phyloP scores from a whole-genome alignment of 176 grass and related monocot genomes.

The Oryza brachyantha region DNA sequence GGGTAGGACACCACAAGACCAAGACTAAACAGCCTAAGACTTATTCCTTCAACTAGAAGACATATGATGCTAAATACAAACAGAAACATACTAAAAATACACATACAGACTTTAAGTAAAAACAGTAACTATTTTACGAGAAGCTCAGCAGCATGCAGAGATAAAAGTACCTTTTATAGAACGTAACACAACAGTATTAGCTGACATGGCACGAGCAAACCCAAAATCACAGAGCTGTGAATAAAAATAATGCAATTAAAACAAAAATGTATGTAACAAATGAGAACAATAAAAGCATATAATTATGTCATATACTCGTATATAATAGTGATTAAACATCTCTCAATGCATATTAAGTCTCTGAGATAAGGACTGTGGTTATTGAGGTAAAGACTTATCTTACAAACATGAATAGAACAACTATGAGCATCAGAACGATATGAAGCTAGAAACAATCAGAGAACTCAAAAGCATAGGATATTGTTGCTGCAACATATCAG shows the following conservation, averaged over 20 bases:
- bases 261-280: slow-evolving; percentile 21
- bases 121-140: background rate
- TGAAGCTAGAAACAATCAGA: background rate
- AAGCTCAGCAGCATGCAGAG: background rate
- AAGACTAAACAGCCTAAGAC: too few relatives aligned
- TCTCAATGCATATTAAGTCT: background rate
- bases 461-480: background rate
- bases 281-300: slow-evolving; percentile 11
- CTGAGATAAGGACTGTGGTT: background rate
- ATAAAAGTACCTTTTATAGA: slow-evolving; percentile 82
- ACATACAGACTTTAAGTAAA: background rate
- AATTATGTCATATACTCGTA: background rate
- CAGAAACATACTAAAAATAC: background rate
- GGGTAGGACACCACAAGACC: too few relatives aligned
- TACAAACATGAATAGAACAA: background rate
- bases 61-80: background rate
- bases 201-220: slow-evolving; percentile 98
- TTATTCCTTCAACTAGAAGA: too few relatives aligned
- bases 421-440: background rate
- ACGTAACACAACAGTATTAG: slow-evolving; percentile 89
- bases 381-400: background rate
- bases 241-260: slow-evolving; percentile 23
- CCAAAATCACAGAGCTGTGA: slow-evolving; percentile 96
- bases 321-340: background rate
- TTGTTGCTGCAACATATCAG: background rate